phyloP scores from a whole-genome alignment of 495 filamentous ascomycete species.

The Schizothecium vesticola region DNA sequence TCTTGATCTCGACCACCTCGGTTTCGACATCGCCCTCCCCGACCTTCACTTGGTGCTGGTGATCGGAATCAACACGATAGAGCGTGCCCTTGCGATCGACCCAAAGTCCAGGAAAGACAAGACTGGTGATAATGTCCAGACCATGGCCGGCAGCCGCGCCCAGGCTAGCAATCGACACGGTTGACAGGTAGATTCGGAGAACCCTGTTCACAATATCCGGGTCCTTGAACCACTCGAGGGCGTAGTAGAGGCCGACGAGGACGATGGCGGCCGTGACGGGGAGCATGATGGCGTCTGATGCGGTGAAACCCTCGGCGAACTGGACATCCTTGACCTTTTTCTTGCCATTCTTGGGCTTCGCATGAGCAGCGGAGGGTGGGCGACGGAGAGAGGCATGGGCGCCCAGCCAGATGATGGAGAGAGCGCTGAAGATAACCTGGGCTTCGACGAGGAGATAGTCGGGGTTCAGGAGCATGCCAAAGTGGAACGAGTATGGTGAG shows the following conservation, averaged over 20 bases:
- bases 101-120: conserved; percentile 68
- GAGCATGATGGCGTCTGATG: conserved; percentile 80
- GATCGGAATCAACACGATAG: conserved; percentile 39
- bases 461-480: conserved; percentile 46
- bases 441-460: conserved; percentile 35
- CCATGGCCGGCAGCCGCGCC: conserved; percentile 62
- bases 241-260: conserved; percentile 73
- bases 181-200: conserved; percentile 77
- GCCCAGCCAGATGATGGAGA: conserved; percentile 42
- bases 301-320: conserved; percentile 68
- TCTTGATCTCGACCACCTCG: conserved; percentile 24
- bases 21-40: conserved; percentile 14
- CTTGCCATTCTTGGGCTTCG: conserved; percentile 43
- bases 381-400: conserved; percentile 54
- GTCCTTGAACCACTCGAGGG: conserved; percentile 85
- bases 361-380: conserved; percentile 68
- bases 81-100: conserved; percentile 36
- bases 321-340: conserved; percentile 53
- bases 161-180: conserved; percentile 70
- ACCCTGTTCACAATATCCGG: conserved; percentile 77
- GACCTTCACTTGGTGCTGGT: conserved; percentile 21
- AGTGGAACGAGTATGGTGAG: conserved; percentile 4
- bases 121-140: conserved; percentile 56
- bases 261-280: conserved; percentile 72
- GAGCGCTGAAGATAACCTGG: conserved; percentile 36